Evolutionary conservation across 176 grass and related monocot species (phyloP).

Genomic region (Aegilops speltoides): DNA sequence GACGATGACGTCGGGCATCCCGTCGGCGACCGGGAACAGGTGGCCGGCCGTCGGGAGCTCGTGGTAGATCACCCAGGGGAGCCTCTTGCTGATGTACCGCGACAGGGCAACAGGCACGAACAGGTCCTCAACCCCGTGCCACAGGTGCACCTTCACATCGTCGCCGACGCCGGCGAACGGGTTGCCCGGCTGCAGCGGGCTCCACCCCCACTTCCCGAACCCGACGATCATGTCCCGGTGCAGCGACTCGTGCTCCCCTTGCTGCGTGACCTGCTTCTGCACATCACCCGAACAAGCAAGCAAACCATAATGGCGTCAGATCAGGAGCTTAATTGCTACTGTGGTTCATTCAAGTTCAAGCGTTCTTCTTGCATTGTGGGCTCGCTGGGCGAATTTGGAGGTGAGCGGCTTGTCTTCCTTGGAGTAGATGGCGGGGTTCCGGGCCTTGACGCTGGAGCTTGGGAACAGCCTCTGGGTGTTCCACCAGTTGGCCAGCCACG

Average conservation of each 20-base stretch:
- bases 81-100: constrained; percentile 43
- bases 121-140: constrained; percentile 63
- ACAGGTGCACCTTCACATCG: constrained; percentile 54
- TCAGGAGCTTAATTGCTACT: not conserved
- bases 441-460: constrained; percentile 43
- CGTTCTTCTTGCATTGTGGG: constrained; percentile 22
- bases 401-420: constrained; percentile 28
- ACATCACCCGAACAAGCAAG: not conserved
- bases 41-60: constrained; percentile 19
- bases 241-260: constrained; percentile 50
- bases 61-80: constrained; percentile 12
- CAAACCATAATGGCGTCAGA: not conserved
- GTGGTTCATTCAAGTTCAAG: not conserved
- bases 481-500: constrained; percentile 79
- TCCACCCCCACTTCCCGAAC: constrained; percentile 64
- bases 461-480: constrained; percentile 61
- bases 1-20: not conserved
- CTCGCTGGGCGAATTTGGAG: constrained; percentile 5
- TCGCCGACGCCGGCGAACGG: constrained; percentile 42
- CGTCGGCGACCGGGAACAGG: constrained; percentile 27
- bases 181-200: constrained; percentile 50
- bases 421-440: not conserved
- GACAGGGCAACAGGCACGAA: constrained; percentile 37
- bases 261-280: constrained; percentile 55
- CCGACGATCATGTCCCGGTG: constrained; percentile 70